These are phyloP conservation scores for Crithidia bombi DNA, from an alignment of 208 protist genomes.

Conservation along the genomic window DNA sequence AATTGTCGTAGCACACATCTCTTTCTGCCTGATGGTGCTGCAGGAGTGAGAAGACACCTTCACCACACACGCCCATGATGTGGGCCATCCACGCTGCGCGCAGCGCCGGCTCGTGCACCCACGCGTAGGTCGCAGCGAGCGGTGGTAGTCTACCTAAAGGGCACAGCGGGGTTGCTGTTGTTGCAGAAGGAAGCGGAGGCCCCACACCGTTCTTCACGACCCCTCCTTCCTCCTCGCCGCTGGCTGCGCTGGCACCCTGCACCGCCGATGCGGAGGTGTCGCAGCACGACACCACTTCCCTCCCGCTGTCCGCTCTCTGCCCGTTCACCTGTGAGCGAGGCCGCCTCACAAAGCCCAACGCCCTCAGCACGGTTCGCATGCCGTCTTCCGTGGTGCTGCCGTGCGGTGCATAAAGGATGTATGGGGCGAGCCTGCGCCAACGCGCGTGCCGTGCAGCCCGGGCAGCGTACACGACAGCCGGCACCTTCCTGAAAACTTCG, in stretches of 20 bases:
- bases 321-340: background rate
- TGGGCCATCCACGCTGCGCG: constrained; percentile 19
- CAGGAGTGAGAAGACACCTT: background rate
- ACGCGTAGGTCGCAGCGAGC: constrained; percentile 29
- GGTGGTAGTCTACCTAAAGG: constrained; percentile 29
- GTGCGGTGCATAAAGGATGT: constrained; percentile 22
- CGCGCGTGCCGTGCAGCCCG: background rate
- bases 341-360: constrained; percentile 6
- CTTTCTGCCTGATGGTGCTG: background rate
- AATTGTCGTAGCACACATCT: too few relatives aligned
- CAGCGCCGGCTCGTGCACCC: constrained; percentile 17
- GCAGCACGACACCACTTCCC: background rate
- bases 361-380: constrained; percentile 15
- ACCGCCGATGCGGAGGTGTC: background rate
- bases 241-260: too few relatives aligned
- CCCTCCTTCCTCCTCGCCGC: too few relatives aligned
- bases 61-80: background rate
- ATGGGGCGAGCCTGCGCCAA: constrained; percentile 21
- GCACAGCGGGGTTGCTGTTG: background rate
- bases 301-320: too few relatives aligned
- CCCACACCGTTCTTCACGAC: too few relatives aligned
- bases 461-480: background rate
- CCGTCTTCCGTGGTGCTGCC: constrained; percentile 13
- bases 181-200: background rate
- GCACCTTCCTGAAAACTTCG: too few relatives aligned